Conservation (phyloP, 2,329 filamentous ascomycete genomes). For the Aspergillus quadrilineatus region DNA sequence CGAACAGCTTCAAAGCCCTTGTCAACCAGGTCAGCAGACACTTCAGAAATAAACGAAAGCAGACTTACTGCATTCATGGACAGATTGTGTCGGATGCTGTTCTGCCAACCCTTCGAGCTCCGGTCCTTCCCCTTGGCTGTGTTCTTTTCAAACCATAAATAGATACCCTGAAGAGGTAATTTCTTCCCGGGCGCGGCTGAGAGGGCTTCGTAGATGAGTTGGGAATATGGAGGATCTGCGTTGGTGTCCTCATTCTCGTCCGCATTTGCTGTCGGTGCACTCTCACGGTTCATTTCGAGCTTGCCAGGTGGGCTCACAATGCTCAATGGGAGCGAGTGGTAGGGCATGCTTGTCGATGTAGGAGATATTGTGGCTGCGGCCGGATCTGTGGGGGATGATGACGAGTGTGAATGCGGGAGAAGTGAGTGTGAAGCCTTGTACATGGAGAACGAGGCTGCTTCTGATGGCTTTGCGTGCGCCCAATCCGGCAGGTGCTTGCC, state of each 20-base stretch:
- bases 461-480: slow-evolving; percentile 12
- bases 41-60: not conserved
- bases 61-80: slow-evolving; percentile 89
- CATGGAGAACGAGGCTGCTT: slow-evolving; percentile 7
- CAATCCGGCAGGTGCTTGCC: slow-evolving; percentile 14
- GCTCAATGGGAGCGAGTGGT: slow-evolving; percentile 17
- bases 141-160: slow-evolving; percentile 82
- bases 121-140: slow-evolving; percentile 69
- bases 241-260: slow-evolving; percentile 31
- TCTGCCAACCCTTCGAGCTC: slow-evolving; percentile 78
- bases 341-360: slow-evolving; percentile 24
- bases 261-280: slow-evolving; percentile 21
- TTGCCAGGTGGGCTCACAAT: slow-evolving; percentile 14
- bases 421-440: slow-evolving; percentile 12
- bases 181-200: slow-evolving; percentile 64
- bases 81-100: slow-evolving; percentile 91
- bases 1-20: slow-evolving; percentile 55
- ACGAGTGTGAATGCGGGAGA: slow-evolving; percentile 4
- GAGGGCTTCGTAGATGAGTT: slow-evolving; percentile 75
- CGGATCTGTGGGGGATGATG: not conserved
- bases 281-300: slow-evolving; percentile 20
- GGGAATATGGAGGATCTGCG: slow-evolving; percentile 70
- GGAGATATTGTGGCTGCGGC: slow-evolving; percentile 18
- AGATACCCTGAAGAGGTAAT: slow-evolving; percentile 82
- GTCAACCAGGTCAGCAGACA: slow-evolving; percentile 1